These are phyloP conservation scores for Ichthyophthirius multifiliis DNA, from an alignment of 169 alveolate species.

Conservation along the genomic window DNA sequence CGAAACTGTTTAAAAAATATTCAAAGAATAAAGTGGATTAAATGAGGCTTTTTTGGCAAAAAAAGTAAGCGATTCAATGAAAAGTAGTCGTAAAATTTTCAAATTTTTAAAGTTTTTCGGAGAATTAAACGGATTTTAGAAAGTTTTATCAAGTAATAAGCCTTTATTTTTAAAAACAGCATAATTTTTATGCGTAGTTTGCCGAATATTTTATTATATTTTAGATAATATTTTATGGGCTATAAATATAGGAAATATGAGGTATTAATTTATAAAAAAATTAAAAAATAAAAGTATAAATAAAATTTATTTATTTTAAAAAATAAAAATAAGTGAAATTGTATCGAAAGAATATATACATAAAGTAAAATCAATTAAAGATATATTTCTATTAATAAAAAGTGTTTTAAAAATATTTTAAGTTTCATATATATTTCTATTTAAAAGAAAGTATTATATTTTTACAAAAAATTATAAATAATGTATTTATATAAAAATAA, in stretches of 20 bases:
- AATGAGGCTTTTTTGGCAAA: background rate
- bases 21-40: background rate
- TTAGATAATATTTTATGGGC: conserved; percentile 40
- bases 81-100: conserved; percentile 35
- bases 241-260: conserved; percentile 35
- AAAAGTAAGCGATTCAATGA: conserved; percentile 33
- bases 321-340: conserved; percentile 9
- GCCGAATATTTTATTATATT: conserved; percentile 27
- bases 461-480: background rate
- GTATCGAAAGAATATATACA: conserved; percentile 8
- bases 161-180: conserved; percentile 12
- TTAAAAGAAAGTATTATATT: background rate
- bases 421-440: conserved; percentile 17
- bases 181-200: conserved; percentile 1
- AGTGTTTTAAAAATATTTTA: conserved; percentile 10
- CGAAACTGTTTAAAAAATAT: background rate
- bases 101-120: conserved; percentile 35
- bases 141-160: background rate
- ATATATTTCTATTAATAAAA: conserved; percentile 25
- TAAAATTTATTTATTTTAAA: background rate
- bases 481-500: background rate
- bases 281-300: background rate
- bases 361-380: conserved; percentile 21
- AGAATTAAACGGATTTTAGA: background rate
- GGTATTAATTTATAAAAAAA: background rate